Percentiles rank a stretch among this genome's conserved stretches.
These are phyloP conservation scores for Macaranga tanarius DNA, from an alignment of 441 rosid genomes.

Conservation along the genomic window DNA sequence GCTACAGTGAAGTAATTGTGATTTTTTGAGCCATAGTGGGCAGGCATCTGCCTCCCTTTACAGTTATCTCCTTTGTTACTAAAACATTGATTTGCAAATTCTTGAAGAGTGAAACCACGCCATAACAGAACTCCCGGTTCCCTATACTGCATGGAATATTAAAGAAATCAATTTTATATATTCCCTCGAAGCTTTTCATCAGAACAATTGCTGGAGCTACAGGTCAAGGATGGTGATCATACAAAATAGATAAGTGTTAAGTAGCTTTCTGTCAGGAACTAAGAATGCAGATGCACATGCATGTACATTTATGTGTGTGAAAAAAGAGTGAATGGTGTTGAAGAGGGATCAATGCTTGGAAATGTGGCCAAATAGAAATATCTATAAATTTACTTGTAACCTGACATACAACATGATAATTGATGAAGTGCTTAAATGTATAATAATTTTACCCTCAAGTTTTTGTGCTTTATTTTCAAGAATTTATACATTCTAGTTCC, in stretches of 20 bases:
- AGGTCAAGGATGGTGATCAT: background rate
- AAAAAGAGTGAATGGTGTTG: background rate
- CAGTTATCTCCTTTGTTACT: slow-evolving; percentile 69
- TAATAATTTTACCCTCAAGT: too few relatives aligned
- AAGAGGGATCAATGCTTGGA: background rate
- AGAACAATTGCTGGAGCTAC: background rate
- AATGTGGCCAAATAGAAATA: background rate
- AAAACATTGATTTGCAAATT: slow-evolving; percentile 80
- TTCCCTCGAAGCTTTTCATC: background rate
- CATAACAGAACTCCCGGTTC: slow-evolving; percentile 78
- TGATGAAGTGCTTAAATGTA: too few relatives aligned
- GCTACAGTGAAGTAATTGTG: slow-evolving; percentile 79
- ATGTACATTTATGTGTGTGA: background rate
- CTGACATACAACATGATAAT: background rate
- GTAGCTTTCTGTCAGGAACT: background rate
- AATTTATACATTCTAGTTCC: too few relatives aligned
- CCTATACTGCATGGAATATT: slow-evolving; percentile 61
- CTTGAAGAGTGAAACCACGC: slow-evolving; percentile 88
- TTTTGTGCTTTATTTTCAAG: too few relatives aligned
- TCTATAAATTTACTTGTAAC: background rate
- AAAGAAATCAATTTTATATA: slow-evolving; percentile 1
- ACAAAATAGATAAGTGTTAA: background rate
- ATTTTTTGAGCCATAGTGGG: slow-evolving; percentile 84
- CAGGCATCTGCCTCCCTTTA: slow-evolving; percentile 94
- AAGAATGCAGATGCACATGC: background rate